Percentiles rank a stretch among this genome's conserved stretches.
Evolutionary conservation across 129 eudicot species (phyloP).

Genomic region (Kitagawia praeruptora): DNA sequence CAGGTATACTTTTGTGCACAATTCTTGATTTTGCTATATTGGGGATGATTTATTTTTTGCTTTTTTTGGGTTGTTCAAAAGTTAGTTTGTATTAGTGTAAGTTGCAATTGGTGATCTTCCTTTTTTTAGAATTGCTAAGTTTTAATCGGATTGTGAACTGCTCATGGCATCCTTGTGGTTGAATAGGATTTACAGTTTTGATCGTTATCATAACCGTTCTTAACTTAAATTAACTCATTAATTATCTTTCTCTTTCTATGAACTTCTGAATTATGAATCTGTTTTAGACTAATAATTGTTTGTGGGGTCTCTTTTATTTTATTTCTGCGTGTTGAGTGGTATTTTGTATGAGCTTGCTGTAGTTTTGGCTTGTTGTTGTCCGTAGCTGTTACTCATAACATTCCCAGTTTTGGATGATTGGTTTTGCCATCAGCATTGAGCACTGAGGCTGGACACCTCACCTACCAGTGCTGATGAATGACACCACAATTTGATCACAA

Average conservation of each 20-base stretch:
- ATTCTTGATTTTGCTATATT: background rate
- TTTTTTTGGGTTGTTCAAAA: background rate
- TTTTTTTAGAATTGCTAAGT: background rate
- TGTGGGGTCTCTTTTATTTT: background rate
- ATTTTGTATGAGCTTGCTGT: background rate
- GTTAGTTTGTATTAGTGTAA: background rate
- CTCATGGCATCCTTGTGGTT: background rate
- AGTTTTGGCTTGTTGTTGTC: conserved; percentile 5
- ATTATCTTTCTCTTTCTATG: background rate
- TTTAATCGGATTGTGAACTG: background rate
- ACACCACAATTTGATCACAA: background rate
- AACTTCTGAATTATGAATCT: background rate
- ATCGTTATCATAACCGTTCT: no score
- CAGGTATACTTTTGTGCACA: conserved; percentile 19
- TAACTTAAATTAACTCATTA: background rate
- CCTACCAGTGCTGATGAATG: background rate
- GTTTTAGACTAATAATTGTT: background rate
- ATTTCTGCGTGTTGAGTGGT: background rate
- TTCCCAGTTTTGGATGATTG: background rate
- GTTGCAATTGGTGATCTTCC: background rate
- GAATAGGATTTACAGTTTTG: background rate
- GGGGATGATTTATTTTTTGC: background rate
- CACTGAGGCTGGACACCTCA: background rate
- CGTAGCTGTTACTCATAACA: background rate
- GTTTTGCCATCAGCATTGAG: background rate